phyloP scores from a whole-genome alignment of 306 rosid genomes.

The Cicer arietinum region DNA sequence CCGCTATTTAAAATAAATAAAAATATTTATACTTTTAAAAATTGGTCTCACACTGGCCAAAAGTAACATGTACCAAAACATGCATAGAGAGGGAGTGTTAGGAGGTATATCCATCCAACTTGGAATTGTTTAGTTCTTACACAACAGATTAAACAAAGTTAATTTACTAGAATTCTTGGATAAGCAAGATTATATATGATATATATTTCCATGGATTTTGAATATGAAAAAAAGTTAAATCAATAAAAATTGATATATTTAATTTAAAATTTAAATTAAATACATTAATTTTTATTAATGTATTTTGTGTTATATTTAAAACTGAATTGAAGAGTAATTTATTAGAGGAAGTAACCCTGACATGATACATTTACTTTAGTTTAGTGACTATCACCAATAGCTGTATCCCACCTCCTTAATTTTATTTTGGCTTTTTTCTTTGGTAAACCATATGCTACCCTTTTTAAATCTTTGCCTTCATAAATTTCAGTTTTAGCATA shows the following conservation, averaged over 20 bases:
- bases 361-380: background rate
- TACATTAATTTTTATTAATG: too few relatives aligned
- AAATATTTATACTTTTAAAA: background rate
- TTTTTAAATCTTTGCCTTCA: background rate
- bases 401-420: slow-evolving; percentile 50
- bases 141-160: slow-evolving; percentile 38
- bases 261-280: too few relatives aligned
- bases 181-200: slow-evolving; percentile 24
- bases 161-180: background rate
- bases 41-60: slow-evolving; percentile 38
- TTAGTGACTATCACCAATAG: slow-evolving; percentile 40
- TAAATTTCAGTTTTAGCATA: background rate
- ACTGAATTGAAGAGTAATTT: background rate
- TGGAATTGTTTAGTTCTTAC: slow-evolving; percentile 25
- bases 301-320: too few relatives aligned
- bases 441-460: slow-evolving; percentile 8
- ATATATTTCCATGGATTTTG: too few relatives aligned
- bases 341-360: slow-evolving; percentile 28
- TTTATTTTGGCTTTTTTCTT: background rate
- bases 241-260: too few relatives aligned
- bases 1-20: too few relatives aligned
- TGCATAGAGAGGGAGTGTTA: slow-evolving; percentile 40
- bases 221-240: too few relatives aligned
- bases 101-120: slow-evolving; percentile 32
- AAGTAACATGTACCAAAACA: slow-evolving; percentile 35